Base-by-base conservation (phyloP, 768 basidiomycete genomes). In the Boletus bicolor region DNA sequence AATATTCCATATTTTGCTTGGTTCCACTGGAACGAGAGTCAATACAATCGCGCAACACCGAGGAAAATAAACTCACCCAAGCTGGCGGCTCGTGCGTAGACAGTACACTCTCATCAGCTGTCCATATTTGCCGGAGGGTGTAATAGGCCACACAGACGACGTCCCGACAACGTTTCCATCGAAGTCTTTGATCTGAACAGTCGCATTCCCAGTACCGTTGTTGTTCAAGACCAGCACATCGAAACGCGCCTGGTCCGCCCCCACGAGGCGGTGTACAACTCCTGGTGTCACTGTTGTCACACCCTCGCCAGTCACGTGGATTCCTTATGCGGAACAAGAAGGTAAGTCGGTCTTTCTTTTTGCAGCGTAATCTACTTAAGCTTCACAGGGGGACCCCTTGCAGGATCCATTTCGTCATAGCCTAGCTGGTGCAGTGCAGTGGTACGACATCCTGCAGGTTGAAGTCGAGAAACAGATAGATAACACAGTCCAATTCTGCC, bases 1-100 rank as follows among this genome's bases (percentile, higher is more conserved):
- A 82, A 82, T 24, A 49, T 82, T 10, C 82, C 82, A 59, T 73
- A 82, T 64, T 83, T 84, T 14, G 77, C 80, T 36, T 75, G 69
- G 54, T 70, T 76, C 75, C 76, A 84, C 80, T 81, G 19, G 17
- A 51, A 42, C 37, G 12, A 37, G 17, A 41, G 19, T 59, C 44
- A 60, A 38, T 26, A 30, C 7, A 12, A 34, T 28, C 26, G 19
- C 36, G 21, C 7, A 2, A 41, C 49, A 39, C 3, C 8, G 4
- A 41, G 4, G 24, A 37, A 14, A 45, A 55, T 8, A 37, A 8
- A 64, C 73, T 26, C 47, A 82, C 81, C 83, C 83, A 85, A 26
- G 71, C 71, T 0, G 83, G 84, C 2, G 80, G 73, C 57, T 85
- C 82, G 48, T 82, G 82, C 35, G 68, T 69, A 1, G 65, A 71